Percentiles rank a stretch among this genome's conserved stretches.
phyloP scores from a whole-genome alignment of 176 grass and related monocot genomes.

The Hordeum marinum region DNA sequence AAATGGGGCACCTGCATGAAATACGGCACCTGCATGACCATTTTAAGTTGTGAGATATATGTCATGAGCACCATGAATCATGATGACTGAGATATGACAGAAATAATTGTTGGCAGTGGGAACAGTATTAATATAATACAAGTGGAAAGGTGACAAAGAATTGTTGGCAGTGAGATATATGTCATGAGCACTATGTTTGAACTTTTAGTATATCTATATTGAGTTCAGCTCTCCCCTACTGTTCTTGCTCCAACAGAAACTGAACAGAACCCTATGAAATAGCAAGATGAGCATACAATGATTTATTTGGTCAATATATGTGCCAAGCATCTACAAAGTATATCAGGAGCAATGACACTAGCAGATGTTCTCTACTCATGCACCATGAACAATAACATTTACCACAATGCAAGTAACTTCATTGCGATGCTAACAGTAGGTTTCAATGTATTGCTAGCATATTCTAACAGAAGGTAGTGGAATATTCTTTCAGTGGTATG shows the following conservation, averaged over 20 bases:
- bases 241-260: not conserved
- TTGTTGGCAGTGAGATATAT: too few relatives aligned
- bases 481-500: not conserved
- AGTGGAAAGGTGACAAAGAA: not conserved
- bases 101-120: not conserved
- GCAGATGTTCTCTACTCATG: not conserved
- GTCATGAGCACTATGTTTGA: too few relatives aligned
- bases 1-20: not conserved
- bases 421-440: not conserved
- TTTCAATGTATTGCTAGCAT: too few relatives aligned
- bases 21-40: too few relatives aligned
- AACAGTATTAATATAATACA: not conserved
- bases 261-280: not conserved
- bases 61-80: not conserved
- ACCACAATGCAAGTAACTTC: not conserved
- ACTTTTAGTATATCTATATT: not conserved
- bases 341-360: not conserved
- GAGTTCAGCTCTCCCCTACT: not conserved
- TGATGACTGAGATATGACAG: not conserved
- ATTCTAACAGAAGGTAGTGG: too few relatives aligned
- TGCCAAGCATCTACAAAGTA: not conserved
- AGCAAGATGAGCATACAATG: not conserved
- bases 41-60: not conserved
- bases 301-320: not conserved
- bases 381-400: not conserved